phyloP scores from a whole-genome alignment of 257 asterid species.

The Solanum dulcamara region DNA sequence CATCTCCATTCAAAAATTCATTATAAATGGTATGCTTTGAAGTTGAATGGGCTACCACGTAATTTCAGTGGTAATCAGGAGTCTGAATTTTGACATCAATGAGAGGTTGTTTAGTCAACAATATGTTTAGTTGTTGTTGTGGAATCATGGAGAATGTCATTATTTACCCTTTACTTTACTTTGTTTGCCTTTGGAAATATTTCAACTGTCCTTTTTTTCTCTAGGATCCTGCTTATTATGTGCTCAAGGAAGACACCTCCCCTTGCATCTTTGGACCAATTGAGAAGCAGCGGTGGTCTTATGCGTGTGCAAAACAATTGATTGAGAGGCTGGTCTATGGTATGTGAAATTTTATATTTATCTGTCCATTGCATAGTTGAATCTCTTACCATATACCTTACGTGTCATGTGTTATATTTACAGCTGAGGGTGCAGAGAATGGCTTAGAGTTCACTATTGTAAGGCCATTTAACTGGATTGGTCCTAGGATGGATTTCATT shows the following conservation, averaged over 20 bases:
- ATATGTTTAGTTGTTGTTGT: not conserved
- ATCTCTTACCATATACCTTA: not conserved
- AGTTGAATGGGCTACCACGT: not conserved
- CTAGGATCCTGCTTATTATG: constrained; percentile 74
- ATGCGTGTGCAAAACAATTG: constrained; percentile 91
- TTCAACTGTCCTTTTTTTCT: constrained; percentile 11
- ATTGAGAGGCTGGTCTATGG: constrained; percentile 93
- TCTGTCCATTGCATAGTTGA: constrained; percentile 2
- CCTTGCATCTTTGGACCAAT: constrained; percentile 95
- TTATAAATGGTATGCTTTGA: not conserved
- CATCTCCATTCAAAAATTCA: not conserved
- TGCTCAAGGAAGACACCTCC: constrained; percentile 71
- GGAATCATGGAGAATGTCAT: not conserved
- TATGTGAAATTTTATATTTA: constrained; percentile 17
- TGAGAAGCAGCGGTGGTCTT: constrained; percentile 98
- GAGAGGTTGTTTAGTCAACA: not conserved
- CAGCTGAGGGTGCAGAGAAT: constrained; percentile 98
- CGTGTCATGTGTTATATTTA: constrained; percentile 4
- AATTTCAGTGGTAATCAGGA: not conserved
- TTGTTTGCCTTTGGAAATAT: not conserved
- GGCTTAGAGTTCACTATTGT: constrained; percentile 90
- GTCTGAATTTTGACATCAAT: not conserved
- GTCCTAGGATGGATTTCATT: constrained; percentile 96
- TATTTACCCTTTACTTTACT: not conserved
- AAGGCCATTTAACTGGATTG: constrained; percentile 98